These are phyloP conservation scores for Besnoitia besnoiti DNA, from an alignment of 169 alveolate species.

Conservation along the genomic window DNA sequence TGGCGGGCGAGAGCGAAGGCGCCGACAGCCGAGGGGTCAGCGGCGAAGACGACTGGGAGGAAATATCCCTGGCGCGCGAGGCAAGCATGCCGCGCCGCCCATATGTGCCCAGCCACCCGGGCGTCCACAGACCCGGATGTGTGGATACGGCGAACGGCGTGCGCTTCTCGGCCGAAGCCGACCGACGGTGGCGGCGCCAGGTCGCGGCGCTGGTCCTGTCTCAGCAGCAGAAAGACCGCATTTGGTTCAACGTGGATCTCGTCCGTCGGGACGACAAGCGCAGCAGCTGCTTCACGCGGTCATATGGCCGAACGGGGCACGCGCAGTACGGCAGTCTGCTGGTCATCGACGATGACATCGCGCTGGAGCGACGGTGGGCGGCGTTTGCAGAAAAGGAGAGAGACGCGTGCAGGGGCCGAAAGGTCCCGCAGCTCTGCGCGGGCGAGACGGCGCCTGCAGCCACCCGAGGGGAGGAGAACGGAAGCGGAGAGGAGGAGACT, in stretches of 20 bases:
- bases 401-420: not conserved
- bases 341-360: slow-evolving; percentile 24
- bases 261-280: not conserved
- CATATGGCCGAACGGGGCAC: slow-evolving; percentile 37
- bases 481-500: not conserved
- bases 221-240: slow-evolving; percentile 9
- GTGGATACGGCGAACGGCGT: not conserved
- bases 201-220: not conserved
- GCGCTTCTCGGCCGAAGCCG: not conserved
- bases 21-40: not conserved
- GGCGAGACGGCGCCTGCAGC: no score
- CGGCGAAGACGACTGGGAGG: not conserved
- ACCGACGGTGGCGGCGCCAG: not conserved
- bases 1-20: not conserved
- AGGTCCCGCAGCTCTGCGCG: not conserved
- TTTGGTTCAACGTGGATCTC: slow-evolving; percentile 26
- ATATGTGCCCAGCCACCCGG: not conserved
- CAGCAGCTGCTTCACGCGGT: slow-evolving; percentile 55
- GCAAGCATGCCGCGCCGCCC: not conserved
- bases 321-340: slow-evolving; percentile 54
- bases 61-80: not conserved
- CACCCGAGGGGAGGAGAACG: not conserved
- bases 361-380: slow-evolving; percentile 10
- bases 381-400: not conserved
- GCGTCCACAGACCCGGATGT: not conserved